These are phyloP conservation scores for Nicotiana paniculata DNA, from an alignment of 257 asterid genomes.

Conservation along the genomic window DNA sequence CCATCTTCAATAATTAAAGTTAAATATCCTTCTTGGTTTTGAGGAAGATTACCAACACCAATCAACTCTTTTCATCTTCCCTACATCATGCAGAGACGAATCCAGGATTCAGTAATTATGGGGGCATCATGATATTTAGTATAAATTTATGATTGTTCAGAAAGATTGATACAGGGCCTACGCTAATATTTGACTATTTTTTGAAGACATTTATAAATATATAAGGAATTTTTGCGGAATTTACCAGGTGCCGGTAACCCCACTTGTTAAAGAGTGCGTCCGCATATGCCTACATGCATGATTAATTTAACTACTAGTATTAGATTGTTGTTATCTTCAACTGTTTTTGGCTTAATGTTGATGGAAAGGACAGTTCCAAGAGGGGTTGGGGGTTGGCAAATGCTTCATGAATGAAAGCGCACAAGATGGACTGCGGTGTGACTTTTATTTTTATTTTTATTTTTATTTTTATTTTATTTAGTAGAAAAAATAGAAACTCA, in stretches of 20 bases:
- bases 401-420: neutral
- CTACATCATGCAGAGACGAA: neutral
- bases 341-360: neutral
- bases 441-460: no score
- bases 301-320: neutral
- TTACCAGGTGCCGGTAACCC: no score
- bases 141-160: no score
- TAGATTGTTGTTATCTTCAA: constrained; percentile 3
- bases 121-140: no score
- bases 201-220: no score
- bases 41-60: constrained; percentile 19
- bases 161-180: no score
- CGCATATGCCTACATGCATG: neutral
- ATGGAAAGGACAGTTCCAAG: constrained; percentile 14
- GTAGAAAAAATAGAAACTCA: neutral
- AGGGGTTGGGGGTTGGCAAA: neutral
- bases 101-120: no score
- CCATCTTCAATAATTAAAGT: constrained; percentile 23
- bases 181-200: no score
- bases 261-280: no score
- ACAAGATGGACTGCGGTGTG: neutral
- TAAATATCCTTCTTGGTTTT: constrained; percentile 21
- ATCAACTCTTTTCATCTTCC: neutral
- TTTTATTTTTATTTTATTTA: neutral
- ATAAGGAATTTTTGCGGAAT: no score